These are phyloP conservation scores for Mycena filopes DNA, from an alignment of 768 basidiomycete genomes.

Conservation along the genomic window DNA sequence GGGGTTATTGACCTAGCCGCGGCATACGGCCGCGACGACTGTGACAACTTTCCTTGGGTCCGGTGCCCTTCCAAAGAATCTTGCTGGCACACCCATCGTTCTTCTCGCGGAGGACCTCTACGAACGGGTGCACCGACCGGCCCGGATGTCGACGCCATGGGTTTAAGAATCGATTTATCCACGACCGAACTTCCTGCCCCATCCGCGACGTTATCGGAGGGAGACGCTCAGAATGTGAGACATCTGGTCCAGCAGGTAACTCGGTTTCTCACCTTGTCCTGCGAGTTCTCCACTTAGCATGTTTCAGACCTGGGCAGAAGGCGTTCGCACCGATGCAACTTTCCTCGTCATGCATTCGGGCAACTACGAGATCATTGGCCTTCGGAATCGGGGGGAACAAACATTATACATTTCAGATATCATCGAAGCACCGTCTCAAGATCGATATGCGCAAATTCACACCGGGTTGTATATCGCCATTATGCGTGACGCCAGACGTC, in stretches of 20 bases:
- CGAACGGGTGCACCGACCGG: background rate
- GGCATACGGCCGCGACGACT: too few relatives aligned
- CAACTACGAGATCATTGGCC: slow-evolving; percentile 29
- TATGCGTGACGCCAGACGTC: background rate
- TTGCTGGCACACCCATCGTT: background rate
- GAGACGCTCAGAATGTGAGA: background rate
- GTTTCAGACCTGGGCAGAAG: slow-evolving; percentile 29
- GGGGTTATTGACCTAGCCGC: background rate
- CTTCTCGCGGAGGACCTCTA: background rate
- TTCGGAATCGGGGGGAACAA: background rate
- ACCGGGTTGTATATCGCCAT: background rate
- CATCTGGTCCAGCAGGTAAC: background rate
- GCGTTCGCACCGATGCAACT: slow-evolving; percentile 30
- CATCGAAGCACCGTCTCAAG: background rate
- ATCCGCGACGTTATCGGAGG: background rate
- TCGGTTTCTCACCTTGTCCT: background rate
- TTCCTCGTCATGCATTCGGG: slow-evolving; percentile 33
- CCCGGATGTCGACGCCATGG: background rate
- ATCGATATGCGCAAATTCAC: background rate
- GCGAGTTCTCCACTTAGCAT: background rate
- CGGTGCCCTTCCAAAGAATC: background rate
- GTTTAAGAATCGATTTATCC: background rate
- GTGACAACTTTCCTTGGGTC: background rate
- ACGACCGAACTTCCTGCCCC: background rate
- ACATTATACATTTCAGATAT: background rate